Evolutionary conservation across 208 protist genomes (phyloP).

Genomic region (Blechomonas ayalai): DNA sequence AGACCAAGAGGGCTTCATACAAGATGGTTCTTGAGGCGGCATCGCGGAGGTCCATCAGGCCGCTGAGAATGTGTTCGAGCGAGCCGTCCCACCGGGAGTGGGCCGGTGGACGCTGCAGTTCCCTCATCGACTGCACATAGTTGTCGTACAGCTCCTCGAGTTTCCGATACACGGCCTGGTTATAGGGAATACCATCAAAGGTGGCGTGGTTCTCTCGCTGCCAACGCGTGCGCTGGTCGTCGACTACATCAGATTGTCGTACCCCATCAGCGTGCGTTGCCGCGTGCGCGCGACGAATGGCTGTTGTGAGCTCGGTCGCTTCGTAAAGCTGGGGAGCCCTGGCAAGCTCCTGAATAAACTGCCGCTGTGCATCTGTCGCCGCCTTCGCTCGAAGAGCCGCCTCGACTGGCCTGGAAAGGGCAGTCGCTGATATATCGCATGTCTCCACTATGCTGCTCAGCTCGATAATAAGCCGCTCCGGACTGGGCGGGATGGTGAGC

Average conservation of each 20-base stretch:
- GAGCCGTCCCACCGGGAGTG: slow-evolving; percentile 47
- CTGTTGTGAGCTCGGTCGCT: slow-evolving; percentile 21
- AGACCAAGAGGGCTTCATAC: slow-evolving; percentile 37
- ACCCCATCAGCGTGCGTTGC: no score
- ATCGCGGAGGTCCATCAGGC: slow-evolving; percentile 52
- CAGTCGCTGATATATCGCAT: slow-evolving; percentile 5
- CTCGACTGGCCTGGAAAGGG: slow-evolving; percentile 12
- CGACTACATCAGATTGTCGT: no score
- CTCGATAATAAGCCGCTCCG: slow-evolving; percentile 49
- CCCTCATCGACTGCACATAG: slow-evolving; percentile 19
- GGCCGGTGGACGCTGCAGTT: slow-evolving; percentile 11
- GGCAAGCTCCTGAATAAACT: slow-evolving; percentile 24
- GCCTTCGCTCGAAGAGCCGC: slow-evolving; percentile 33
- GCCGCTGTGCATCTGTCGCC: slow-evolving; percentile 25
- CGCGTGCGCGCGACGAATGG: slow-evolving; percentile 14
- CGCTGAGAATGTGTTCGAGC: slow-evolving; percentile 21
- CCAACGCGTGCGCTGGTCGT: slow-evolving; percentile 26
- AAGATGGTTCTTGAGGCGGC: slow-evolving; percentile 30
- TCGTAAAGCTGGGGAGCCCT: slow-evolving; percentile 26
- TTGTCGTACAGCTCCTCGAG: slow-evolving; percentile 35
- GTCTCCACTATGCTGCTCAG: slow-evolving; percentile 39
- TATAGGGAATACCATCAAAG: slow-evolving; percentile 55
- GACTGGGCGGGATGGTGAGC: slow-evolving; percentile 61
- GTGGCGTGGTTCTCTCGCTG: slow-evolving; percentile 24
- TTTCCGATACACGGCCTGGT: slow-evolving; percentile 50